Conservation (phyloP, 306 rosid genomes). For the Castanea crenata region DNA sequence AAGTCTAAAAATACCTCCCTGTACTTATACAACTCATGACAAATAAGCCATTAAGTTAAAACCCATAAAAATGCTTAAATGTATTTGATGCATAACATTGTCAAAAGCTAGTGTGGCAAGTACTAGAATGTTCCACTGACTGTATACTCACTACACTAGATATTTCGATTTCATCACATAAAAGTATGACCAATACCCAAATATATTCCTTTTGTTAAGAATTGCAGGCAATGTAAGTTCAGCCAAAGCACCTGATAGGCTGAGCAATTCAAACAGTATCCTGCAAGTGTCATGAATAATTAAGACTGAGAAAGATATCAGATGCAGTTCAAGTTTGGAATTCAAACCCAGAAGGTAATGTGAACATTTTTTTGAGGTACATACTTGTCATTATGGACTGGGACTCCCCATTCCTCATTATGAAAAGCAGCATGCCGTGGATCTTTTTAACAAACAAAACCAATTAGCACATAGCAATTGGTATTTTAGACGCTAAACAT, state of each 20-base stretch:
- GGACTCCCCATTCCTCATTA: constrained; percentile 75
- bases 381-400: constrained; percentile 72
- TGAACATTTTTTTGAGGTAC: constrained; percentile 28
- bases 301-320: constrained; percentile 6
- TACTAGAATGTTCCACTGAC: constrained; percentile 5
- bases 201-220: constrained; percentile 55
- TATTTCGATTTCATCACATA: background rate
- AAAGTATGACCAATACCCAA: constrained; percentile 49
- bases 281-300: constrained; percentile 30
- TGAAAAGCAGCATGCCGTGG: constrained; percentile 63
- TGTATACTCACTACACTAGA: background rate
- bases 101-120: constrained; percentile 15
- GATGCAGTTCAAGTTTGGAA: constrained; percentile 22
- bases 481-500: no score
- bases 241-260: constrained; percentile 80
- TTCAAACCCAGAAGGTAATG: constrained; percentile 20
- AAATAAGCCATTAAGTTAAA: constrained; percentile 5
- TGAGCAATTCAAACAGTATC: constrained; percentile 71
- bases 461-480: constrained; percentile 20
- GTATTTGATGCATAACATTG: constrained; percentile 6
- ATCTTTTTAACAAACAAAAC: constrained; percentile 39
- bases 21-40: constrained; percentile 26
- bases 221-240: constrained; percentile 72
- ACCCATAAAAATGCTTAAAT: background rate
- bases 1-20: constrained; percentile 70